Base-by-base conservation (phyloP, 2,329 filamentous ascomycete species). In the Pseudovirgaria hyperparasitica region DNA sequence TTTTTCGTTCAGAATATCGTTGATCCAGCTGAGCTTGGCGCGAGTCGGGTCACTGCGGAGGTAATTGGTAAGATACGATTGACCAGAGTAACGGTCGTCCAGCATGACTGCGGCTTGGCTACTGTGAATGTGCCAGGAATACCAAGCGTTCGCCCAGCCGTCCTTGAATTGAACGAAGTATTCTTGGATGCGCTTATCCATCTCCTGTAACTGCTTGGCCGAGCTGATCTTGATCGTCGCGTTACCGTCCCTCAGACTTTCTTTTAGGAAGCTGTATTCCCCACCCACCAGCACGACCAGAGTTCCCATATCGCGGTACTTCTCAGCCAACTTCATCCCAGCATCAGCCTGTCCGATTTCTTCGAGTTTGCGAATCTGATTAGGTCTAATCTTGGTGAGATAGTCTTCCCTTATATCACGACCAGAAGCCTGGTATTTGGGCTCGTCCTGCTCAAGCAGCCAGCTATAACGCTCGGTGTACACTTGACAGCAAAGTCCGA, bases 11-110 rank as follows among this genome's bases (percentile, higher is more conserved):
- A 75, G 65, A 6, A 96, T 68, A 47, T 96, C 86, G 48, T 98
- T 92, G 57, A 98, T 92, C 90, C 90, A 98, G 25, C 77, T 76
- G 23, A 98, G 65, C 42, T 82, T 82, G 16, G 77, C 76, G 35
- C 84, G 72, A 35, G 75, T 67, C 0, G 74, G 69, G 36, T 75
- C 71, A 29, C 71, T 75, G 22, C 81, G 72, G 25, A 98, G 63
- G 43, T 85, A 98, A 27, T 66, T 65, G 1, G 84, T 92, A 29
- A 92, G 69, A 43, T 74, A 77, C 26, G 70, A 58, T 38, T 74
- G 73, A 42, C 86, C 79, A 30, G 73, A 58, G 15, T 76, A 63
- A 32, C 81, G 81, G 46, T 65, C 42, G 41, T 75, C 67, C 28
- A 98, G 65, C 16, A 94, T 38, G 25, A 41, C 39, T 5, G 33